Evolutionary conservation across 179 eudicot genomes (phyloP).

Genomic region (Dionaea muscipula): DNA sequence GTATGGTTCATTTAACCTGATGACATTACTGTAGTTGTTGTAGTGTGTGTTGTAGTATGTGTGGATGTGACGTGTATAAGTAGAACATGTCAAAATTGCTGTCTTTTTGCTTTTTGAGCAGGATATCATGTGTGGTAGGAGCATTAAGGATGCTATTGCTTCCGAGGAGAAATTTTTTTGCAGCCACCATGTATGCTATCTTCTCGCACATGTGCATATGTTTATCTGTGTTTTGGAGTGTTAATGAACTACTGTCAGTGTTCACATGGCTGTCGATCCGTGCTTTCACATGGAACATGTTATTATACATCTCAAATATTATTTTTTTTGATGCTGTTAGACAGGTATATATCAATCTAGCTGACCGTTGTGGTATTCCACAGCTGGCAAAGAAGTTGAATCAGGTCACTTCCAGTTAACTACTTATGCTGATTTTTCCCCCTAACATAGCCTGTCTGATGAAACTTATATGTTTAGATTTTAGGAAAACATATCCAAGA

Average conservation of each 20-base stretch:
- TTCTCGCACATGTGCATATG: neutral
- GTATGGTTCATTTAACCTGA: too few species aligned
- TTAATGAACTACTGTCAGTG: too few species aligned
- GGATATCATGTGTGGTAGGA: constrained; percentile 63
- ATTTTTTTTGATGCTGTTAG: constrained; percentile 9
- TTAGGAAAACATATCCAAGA: constrained; percentile 83
- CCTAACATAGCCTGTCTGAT: constrained; percentile 4
- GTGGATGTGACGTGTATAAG: too few species aligned
- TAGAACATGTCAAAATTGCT: too few species aligned
- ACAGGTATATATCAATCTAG: constrained; percentile 61
- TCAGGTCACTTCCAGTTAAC: constrained; percentile 35
- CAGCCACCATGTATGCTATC: constrained; percentile 59
- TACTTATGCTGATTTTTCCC: neutral
- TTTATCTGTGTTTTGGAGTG: too few species aligned
- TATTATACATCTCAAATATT: neutral
- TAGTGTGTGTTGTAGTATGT: too few species aligned
- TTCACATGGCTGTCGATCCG: too few species aligned
- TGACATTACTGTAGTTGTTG: too few species aligned
- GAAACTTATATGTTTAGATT: constrained; percentile 36
- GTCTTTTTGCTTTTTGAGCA: constrained; percentile 17
- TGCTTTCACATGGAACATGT: neutral
- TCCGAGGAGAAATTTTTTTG: constrained; percentile 86
- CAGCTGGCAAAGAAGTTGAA: constrained; percentile 85
- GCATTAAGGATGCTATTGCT: constrained; percentile 76
- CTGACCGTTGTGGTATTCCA: constrained; percentile 81